phyloP scores from a whole-genome alignment of 2,329 filamentous ascomycete species.

The Verticillium tricorpus region DNA sequence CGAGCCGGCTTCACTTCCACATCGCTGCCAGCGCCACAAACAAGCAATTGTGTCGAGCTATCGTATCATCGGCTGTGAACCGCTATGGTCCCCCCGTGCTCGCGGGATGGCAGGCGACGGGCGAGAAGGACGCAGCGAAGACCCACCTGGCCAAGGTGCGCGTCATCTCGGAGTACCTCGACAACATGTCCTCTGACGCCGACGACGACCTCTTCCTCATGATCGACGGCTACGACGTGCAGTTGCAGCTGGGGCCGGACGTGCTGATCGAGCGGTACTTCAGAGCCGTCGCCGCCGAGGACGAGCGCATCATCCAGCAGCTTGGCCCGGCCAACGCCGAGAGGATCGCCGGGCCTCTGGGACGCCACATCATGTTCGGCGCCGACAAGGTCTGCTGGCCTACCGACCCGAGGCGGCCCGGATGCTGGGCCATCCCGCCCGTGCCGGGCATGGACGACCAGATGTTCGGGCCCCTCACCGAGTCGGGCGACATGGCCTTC shows the following conservation, averaged over 20 bases:
- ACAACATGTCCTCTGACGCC: slow-evolving; percentile 18
- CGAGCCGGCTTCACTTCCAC: slow-evolving; percentile 27
- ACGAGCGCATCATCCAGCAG: slow-evolving; percentile 42
- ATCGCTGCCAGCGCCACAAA: slow-evolving; percentile 32
- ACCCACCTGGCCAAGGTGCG: slow-evolving; percentile 36
- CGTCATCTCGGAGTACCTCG: slow-evolving; percentile 28
- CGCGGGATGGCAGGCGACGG: slow-evolving; percentile 32
- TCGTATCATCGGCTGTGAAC: slow-evolving; percentile 31
- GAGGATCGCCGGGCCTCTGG: slow-evolving; percentile 22
- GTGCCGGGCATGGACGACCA: slow-evolving; percentile 24
- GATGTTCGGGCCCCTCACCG: slow-evolving; percentile 30
- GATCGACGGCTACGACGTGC: slow-evolving; percentile 59
- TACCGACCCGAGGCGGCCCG: slow-evolving; percentile 25
- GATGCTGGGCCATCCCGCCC: slow-evolving; percentile 34
- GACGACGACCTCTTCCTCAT: slow-evolving; percentile 59
- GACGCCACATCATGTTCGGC: slow-evolving; percentile 37
- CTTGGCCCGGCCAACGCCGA: slow-evolving; percentile 37
- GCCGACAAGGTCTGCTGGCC: slow-evolving; percentile 42
- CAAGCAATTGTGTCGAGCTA: slow-evolving; percentile 30
- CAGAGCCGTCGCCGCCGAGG: slow-evolving; percentile 44
- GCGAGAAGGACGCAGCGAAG: slow-evolving; percentile 25
- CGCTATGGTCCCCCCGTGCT: slow-evolving; percentile 31
- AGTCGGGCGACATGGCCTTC: slow-evolving; percentile 22
- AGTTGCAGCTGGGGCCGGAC: slow-evolving; percentile 61
- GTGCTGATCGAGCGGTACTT: slow-evolving; percentile 61